Evolutionary conservation across 495 filamentous ascomycete genomes (phyloP).

Genomic region (Neurospora sp.): DNA sequence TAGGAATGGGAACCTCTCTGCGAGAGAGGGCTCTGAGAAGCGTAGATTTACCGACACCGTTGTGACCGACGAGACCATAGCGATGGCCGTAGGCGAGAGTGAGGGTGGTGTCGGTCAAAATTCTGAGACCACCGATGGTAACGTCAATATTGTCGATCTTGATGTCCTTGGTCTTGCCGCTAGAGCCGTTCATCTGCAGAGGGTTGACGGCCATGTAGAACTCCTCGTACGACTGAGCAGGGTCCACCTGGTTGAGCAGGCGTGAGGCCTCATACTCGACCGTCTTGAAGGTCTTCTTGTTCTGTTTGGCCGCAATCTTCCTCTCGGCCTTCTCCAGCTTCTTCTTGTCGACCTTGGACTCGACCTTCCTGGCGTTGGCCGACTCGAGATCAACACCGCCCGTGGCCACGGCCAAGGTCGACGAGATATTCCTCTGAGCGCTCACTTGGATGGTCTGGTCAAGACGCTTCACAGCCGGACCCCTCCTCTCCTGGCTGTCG

Average conservation of each 20-base stretch:
- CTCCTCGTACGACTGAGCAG: slow-evolving; percentile 93
- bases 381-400: slow-evolving; percentile 87
- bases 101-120: slow-evolving; percentile 78
- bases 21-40: slow-evolving; percentile 83
- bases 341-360: slow-evolving; percentile 95
- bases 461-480: slow-evolving; percentile 71
- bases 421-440: slow-evolving; percentile 88
- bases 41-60: slow-evolving; percentile 99
- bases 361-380: slow-evolving; percentile 81
- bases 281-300: slow-evolving; percentile 94
- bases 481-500: slow-evolving; percentile 45
- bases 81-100: slow-evolving; percentile 88
- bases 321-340: slow-evolving; percentile 98
- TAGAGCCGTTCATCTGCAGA: slow-evolving; percentile 62
- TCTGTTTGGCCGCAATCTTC: slow-evolving; percentile 97
- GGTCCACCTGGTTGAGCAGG: slow-evolving; percentile 70
- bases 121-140: slow-evolving; percentile 78
- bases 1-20: slow-evolving; percentile 88
- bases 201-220: slow-evolving; percentile 99
- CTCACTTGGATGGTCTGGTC: slow-evolving; percentile 95
- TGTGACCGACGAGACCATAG: slow-evolving; percentile 96
- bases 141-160: slow-evolving; percentile 95
- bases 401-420: slow-evolving; percentile 79
- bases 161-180: slow-evolving; percentile 96
- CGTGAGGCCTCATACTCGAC: slow-evolving; percentile 95